Evolutionary conservation across 2,329 filamentous ascomycete genomes (phyloP).

Genomic region (Paecilomyces variotii): DNA sequence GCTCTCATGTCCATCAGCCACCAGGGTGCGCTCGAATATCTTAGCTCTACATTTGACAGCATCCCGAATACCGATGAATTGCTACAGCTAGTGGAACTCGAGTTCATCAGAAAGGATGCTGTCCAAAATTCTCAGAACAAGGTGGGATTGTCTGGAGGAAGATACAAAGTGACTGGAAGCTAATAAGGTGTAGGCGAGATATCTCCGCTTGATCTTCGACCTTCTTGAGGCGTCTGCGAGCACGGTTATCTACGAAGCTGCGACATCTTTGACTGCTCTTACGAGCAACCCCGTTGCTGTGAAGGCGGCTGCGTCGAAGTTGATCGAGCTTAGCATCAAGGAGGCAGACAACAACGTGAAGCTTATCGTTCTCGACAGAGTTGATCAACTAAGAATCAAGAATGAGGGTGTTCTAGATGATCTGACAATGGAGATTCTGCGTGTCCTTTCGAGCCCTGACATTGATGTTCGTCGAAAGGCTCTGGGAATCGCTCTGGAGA

Average conservation of each 20-base stretch:
- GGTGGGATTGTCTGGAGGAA: constrained; percentile 39
- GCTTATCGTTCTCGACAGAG: constrained; percentile 91
- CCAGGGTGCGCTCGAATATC: constrained; percentile 80
- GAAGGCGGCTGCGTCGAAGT: constrained; percentile 90
- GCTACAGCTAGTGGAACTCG: constrained; percentile 83
- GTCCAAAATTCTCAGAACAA: constrained; percentile 91
- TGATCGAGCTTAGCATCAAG: constrained; percentile 95
- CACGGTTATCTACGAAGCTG: constrained; percentile 95
- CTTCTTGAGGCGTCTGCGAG: constrained; percentile 86
- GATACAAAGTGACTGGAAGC: constrained; percentile 6
- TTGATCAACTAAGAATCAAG: constrained; percentile 76
- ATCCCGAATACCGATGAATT: constrained; percentile 93
- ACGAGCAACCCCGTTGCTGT: constrained; percentile 96
- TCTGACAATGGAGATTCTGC: constrained; percentile 91
- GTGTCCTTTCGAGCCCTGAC: constrained; percentile 89
- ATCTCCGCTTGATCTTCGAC: constrained; percentile 92
- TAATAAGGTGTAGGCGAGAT: constrained; percentile 58
- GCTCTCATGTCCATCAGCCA: constrained; percentile 87
- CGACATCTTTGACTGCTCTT: constrained; percentile 84
- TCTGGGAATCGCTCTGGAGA: constrained; percentile 81
- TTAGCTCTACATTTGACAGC: constrained; percentile 83
- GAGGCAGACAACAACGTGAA: constrained; percentile 99
- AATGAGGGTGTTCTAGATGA: constrained; percentile 91
- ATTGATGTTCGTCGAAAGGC: constrained; percentile 93
- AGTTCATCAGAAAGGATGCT: constrained; percentile 98